Conservation (phyloP, 345 rosid species). For the Cardiospermum halicacabum region DNA sequence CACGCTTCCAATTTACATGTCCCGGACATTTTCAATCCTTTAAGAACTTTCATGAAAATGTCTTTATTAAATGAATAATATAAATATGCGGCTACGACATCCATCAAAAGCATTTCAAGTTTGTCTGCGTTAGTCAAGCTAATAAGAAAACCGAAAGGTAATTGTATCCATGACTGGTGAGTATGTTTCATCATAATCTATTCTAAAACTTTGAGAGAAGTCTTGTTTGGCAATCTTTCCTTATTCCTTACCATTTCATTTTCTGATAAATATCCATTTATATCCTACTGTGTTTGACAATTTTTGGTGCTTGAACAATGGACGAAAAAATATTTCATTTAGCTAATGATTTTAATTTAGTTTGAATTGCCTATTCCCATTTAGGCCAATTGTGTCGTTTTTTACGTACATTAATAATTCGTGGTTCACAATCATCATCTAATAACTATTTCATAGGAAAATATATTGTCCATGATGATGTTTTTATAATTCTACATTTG, state of each 20-base stretch:
- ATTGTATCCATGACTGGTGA: not conserved
- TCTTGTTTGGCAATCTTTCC: not conserved
- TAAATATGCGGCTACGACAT: not conserved
- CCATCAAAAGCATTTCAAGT: not conserved
- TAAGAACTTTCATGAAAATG: not conserved
- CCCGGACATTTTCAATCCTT: not conserved
- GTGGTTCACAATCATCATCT: too few relatives aligned
- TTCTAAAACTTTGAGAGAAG: not conserved
- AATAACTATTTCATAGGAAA: too few relatives aligned
- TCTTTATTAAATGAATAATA: too few relatives aligned
- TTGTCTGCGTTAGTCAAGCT: not conserved
- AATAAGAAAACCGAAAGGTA: not conserved
- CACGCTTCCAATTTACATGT: not conserved
- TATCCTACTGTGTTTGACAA: not conserved
- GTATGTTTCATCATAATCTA: not conserved
- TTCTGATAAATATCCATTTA: too few relatives aligned
- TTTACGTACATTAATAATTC: too few relatives aligned
- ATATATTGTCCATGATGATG: too few relatives aligned
- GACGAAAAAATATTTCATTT: too few relatives aligned
- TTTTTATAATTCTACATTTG: too few relatives aligned
- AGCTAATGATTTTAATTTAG: not conserved
- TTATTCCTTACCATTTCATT: not conserved
- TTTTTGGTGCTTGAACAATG: too few relatives aligned
- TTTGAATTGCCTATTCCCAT: too few relatives aligned
- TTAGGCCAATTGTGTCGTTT: not conserved